Conservation (phyloP, 2,329 filamentous ascomycete genomes). For the Penicillium sp. region DNA sequence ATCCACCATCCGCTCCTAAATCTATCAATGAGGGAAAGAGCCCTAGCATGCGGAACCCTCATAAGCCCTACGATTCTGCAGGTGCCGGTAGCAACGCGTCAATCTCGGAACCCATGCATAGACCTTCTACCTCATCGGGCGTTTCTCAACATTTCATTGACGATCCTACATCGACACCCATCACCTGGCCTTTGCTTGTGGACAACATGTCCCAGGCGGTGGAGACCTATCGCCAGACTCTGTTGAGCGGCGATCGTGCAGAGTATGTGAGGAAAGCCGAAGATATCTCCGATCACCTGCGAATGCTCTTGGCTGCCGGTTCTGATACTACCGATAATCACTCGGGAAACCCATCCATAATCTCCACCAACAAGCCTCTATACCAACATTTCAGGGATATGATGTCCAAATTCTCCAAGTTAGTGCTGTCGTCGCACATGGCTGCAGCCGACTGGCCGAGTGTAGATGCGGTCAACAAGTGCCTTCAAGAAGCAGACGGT, state of each 20-base stretch:
- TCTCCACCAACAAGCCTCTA: constrained; percentile 94
- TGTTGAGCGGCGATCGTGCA: constrained; percentile 78
- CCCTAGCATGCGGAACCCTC: constrained; percentile 24
- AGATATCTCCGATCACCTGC: constrained; percentile 95
- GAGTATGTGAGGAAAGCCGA: constrained; percentile 95
- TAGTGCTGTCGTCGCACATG: constrained; percentile 97
- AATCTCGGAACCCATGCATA: constrained; percentile 56
- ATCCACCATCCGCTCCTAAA: constrained; percentile 66
- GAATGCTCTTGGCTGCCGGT: constrained; percentile 89
- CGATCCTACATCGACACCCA: constrained; percentile 75
- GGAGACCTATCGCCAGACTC: constrained; percentile 87
- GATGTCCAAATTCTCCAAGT: constrained; percentile 99
- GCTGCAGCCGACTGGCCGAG: constrained; percentile 95
- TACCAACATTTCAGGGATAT: constrained; percentile 98
- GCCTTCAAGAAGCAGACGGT: constrained; percentile 94
- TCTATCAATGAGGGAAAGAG: constrained; percentile 60
- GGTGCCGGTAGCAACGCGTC: constrained; percentile 60
- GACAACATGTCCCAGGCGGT: constrained; percentile 92
- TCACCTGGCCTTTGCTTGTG: constrained; percentile 89
- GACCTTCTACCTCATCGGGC: constrained; percentile 50
- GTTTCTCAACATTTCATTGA: constrained; percentile 88
- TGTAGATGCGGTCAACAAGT: constrained; percentile 92
- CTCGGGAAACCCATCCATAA: constrained; percentile 98
- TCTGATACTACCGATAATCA: constrained; percentile 98
- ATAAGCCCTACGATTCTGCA: constrained; percentile 41